Evolutionary conservation across 768 basidiomycete species (phyloP), one percentile per base, ranked within the genome.

Genomic region (Psilocybe subaeruginosa): DNA sequence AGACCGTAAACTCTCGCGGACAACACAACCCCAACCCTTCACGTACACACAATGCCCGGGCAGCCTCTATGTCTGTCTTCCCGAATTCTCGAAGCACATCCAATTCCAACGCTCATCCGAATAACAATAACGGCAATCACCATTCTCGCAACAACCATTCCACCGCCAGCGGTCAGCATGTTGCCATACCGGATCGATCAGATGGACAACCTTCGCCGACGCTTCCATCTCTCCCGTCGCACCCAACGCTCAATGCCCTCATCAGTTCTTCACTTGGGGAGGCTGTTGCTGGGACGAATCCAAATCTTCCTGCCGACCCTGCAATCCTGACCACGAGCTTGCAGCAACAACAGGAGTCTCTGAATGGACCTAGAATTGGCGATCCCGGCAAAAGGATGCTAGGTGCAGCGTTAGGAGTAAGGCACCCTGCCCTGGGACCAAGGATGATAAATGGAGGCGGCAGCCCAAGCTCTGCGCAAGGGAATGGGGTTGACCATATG

Each of bases 301-400:
- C 58, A 51, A 72, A 69, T 59, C 72, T 76, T 63, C 80, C 81
- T 16, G 74, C 83, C 16, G 90, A 92, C 72, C 89, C 90, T 17
- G 89, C 90, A 1, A 89, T 91, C 61, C 71, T 91, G 54, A 80
- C 84, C 11, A 81, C 84, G 23, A 84, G 84, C 68, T 70, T 84
- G 65, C 82, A 83, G 49, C 73, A 80, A 59, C 72, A 69, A n/a
- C 68, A 66, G 43, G 73, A 73, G 46, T 56, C 69, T 8, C 59
- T 70, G n/a, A 72, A 76, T 33, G 88, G 87, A n/a, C 92, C 92
- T 19, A 84, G 89, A 69, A 93, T 95, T 67, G 93, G 93, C 37
- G 91, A 95, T 73, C 91, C 93, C 33, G 93, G 91, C 43, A 92
- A 92, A 78, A 82, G 93, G 69, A 95, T 95, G 92, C 81, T 95